Percentiles rank a stretch among this genome's conserved stretches.
Conservation (phyloP, 1,284 basidiomycete species). For the Pyrrhoderma lamaoense region DNA sequence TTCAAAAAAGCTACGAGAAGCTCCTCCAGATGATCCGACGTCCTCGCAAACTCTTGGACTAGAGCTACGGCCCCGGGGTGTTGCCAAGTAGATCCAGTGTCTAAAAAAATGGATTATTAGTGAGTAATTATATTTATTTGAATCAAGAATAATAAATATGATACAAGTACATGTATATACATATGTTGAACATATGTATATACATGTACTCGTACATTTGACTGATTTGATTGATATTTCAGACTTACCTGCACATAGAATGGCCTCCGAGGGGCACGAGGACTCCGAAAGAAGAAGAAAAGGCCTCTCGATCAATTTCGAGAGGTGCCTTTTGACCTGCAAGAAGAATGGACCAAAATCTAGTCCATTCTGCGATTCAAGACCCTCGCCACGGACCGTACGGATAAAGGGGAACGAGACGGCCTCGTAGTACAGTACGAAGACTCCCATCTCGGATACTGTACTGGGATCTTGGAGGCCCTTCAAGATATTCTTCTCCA, state of each 20-base stretch:
- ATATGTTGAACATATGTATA: too few species aligned
- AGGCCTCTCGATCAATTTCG: conserved; percentile 21
- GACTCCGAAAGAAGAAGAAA: conserved; percentile 23
- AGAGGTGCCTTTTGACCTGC: conserved; percentile 21
- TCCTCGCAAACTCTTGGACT: too few species aligned
- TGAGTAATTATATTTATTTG: too few species aligned
- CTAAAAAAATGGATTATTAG: too few species aligned
- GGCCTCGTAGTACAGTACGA: conserved; percentile 27
- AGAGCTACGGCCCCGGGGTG: too few species aligned
- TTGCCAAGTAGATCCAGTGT: too few species aligned
- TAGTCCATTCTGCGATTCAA: conserved; percentile 20
- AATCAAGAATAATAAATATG: too few species aligned
- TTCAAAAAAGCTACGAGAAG: too few species aligned
- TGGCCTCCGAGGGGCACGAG: too few species aligned
- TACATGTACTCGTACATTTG: too few species aligned
- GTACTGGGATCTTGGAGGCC: conserved; percentile 28
- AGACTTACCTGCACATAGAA: conserved; percentile 5
- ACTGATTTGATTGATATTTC: not conserved
- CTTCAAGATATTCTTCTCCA: conserved; percentile 27
- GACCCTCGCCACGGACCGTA: conserved; percentile 19
- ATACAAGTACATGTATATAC: too few species aligned
- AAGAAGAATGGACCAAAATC: conserved; percentile 25
- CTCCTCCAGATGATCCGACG: too few species aligned
- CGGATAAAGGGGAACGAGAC: conserved; percentile 28
- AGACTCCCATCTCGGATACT: conserved; percentile 30